Percentiles rank a stretch among this genome's conserved stretches.
Evolutionary conservation across 2,329 filamentous ascomycete species (phyloP).

Genomic region (Microdochium bolleyi): DNA sequence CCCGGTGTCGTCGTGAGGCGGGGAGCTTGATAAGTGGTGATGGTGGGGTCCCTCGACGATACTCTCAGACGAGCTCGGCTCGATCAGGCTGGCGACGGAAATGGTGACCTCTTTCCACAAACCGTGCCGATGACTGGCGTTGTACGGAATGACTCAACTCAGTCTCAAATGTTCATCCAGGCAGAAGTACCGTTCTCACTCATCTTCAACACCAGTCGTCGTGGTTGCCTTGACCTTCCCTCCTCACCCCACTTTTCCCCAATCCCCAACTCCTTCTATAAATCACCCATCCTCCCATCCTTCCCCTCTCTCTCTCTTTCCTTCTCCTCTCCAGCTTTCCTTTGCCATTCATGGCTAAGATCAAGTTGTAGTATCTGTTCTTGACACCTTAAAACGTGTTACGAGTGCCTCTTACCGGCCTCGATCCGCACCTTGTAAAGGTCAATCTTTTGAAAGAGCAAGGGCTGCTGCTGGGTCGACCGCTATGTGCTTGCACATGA

Average conservation of each 20-base stretch:
- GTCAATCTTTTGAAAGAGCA: background rate
- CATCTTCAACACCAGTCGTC: background rate
- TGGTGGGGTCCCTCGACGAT: background rate
- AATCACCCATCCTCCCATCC: conserved; percentile 2
- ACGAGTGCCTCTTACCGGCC: too few species aligned
- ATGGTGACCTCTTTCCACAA: too few species aligned
- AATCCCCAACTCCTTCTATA: conserved; percentile 2
- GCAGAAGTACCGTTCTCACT: background rate
- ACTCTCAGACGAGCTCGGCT: background rate
- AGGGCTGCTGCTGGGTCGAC: background rate
- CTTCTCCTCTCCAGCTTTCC: conserved; percentile 21
- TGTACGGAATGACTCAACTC: too few species aligned
- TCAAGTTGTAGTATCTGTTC: conserved; percentile 32
- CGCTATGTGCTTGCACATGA: conserved; percentile 48
- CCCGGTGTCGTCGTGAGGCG: background rate
- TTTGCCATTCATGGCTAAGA: conserved; percentile 41
- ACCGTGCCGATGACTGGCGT: too few species aligned
- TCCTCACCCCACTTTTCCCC: background rate
- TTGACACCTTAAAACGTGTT: background rate
- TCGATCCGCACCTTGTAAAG: too few species aligned
- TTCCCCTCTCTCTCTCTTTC: conserved; percentile 6
- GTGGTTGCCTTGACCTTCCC: background rate
- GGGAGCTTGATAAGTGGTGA: background rate
- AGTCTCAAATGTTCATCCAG: too few species aligned
- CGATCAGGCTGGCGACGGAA: background rate